These are phyloP conservation scores for Leishmania amazonensis DNA, from an alignment of 208 protist genomes.

Conservation along the genomic window DNA sequence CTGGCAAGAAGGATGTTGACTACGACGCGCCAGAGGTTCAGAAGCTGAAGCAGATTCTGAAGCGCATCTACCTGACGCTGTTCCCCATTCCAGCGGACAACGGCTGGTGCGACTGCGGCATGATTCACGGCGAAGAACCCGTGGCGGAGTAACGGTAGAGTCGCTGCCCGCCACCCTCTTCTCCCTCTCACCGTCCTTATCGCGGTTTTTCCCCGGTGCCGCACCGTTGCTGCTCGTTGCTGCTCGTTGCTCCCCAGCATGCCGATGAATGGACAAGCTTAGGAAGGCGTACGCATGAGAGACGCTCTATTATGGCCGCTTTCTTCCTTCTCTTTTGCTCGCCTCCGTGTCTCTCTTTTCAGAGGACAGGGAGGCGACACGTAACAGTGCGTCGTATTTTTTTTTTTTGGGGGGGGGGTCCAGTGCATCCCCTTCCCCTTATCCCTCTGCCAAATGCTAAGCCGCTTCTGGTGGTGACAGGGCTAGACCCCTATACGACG, in stretches of 20 bases:
- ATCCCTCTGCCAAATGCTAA: no score
- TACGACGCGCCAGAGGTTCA: conserved; percentile 67
- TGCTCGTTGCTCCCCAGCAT: background rate
- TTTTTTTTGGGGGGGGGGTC: no score
- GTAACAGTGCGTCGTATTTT: background rate
- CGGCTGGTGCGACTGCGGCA: conserved; percentile 92
- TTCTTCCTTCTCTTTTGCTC: background rate
- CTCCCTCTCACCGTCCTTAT: background rate
- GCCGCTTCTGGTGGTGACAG: no score
- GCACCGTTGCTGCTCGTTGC: no score
- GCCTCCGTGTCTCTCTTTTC: background rate
- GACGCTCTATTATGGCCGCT: background rate
- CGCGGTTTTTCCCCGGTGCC: background rate
- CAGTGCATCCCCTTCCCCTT: background rate
- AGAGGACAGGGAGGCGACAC: background rate
- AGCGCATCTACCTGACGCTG: conserved; percentile 89
- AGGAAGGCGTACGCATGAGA: background rate
- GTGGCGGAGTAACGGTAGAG: conserved; percentile 31
- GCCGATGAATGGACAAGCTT: background rate
- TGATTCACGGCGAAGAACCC: conserved; percentile 75
- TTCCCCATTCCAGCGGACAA: conserved; percentile 91
- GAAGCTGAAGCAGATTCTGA: conserved; percentile 78
- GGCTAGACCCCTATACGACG: no score
- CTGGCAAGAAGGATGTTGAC: conserved; percentile 43
- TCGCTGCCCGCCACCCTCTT: background rate